Percentiles rank a stretch among this genome's conserved stretches.
Evolutionary conservation across 805 yeast genomes (phyloP).

Genomic region (Scheffersomyces stipitis): DNA sequence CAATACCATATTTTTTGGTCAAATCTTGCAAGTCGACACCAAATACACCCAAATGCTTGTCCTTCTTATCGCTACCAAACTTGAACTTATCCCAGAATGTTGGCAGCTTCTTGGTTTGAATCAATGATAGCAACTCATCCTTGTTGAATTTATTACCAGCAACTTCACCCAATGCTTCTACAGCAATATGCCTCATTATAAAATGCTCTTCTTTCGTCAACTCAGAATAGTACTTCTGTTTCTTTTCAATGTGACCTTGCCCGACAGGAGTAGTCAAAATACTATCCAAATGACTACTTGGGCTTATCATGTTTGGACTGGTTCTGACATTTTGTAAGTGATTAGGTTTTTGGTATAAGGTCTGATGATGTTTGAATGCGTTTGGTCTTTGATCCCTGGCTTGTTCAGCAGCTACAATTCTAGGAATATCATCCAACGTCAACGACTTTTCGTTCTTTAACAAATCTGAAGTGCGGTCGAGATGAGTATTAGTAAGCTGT

Average conservation of each 20-base stretch:
- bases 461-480: constrained; percentile 67
- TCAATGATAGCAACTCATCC: constrained; percentile 39
- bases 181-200: constrained; percentile 58
- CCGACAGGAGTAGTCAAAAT: constrained; percentile 7
- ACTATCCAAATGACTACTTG: constrained; percentile 11
- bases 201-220: constrained; percentile 57
- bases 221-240: constrained; percentile 62
- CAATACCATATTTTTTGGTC: constrained; percentile 73
- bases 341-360: constrained; percentile 36
- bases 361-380: constrained; percentile 80
- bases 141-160: constrained; percentile 21
- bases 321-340: constrained; percentile 20
- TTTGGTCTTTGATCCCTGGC: constrained; percentile 92
- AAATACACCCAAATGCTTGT: constrained; percentile 52
- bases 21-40: constrained; percentile 73
- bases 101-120: constrained; percentile 42
- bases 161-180: constrained; percentile 46
- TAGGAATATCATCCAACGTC: constrained; percentile 93
- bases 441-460: constrained; percentile 79
- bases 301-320: constrained; percentile 5
- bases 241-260: constrained; percentile 5
- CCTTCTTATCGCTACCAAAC: constrained; percentile 27
- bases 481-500: constrained; percentile 30
- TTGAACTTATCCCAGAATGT: constrained; percentile 57
- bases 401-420: constrained; percentile 96